Percentiles rank a stretch among this genome's conserved stretches.
Conservation (phyloP, 306 rosid species). For the Malus asiatica region DNA sequence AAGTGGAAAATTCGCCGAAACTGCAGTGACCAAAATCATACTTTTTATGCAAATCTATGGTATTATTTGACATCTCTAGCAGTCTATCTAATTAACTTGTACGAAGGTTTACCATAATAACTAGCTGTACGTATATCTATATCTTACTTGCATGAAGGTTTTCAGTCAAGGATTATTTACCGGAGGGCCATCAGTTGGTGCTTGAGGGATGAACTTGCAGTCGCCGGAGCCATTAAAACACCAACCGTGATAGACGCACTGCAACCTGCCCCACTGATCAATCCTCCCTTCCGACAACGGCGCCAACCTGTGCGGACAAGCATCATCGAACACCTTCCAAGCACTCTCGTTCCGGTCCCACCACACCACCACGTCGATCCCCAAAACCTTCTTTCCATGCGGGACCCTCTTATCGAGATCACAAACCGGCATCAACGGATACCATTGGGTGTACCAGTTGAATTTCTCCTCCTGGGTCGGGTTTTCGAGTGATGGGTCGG, state of each 20-base stretch:
- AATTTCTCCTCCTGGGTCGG: slow-evolving; percentile 33
- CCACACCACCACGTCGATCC: slow-evolving; percentile 91
- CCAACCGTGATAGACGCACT: slow-evolving; percentile 97
- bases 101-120: background rate
- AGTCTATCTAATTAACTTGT: background rate
- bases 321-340: slow-evolving; percentile 86
- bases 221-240: slow-evolving; percentile 85
- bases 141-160: background rate
- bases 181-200: slow-evolving; percentile 74
- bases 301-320: slow-evolving; percentile 88
- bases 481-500: slow-evolving; percentile 24
- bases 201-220: slow-evolving; percentile 88
- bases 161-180: slow-evolving; percentile 24
- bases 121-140: background rate
- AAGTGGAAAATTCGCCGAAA: background rate
- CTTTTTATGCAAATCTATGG: background rate
- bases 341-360: slow-evolving; percentile 78
- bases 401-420: slow-evolving; percentile 79
- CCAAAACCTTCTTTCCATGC: slow-evolving; percentile 68
- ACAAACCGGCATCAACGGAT: slow-evolving; percentile 78
- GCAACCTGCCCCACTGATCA: slow-evolving; percentile 90
- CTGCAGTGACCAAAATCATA: background rate
- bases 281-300: slow-evolving; percentile 93
- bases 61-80: background rate
- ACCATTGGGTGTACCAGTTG: slow-evolving; percentile 88